Conservation (phyloP, 2,329 filamentous ascomycete genomes). For the Neonectria hederae region DNA sequence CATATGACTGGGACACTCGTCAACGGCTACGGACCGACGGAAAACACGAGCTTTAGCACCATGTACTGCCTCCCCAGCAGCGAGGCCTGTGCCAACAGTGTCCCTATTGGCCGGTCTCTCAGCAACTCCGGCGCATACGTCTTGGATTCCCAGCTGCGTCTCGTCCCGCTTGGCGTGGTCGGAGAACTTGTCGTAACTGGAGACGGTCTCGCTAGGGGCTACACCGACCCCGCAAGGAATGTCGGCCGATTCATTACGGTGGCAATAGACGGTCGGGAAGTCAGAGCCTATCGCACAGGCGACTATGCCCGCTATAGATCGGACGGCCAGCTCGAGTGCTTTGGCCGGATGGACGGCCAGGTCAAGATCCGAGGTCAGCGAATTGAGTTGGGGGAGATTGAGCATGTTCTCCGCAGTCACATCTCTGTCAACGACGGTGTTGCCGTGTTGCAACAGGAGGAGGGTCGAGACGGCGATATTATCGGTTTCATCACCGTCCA, state of each 20-base stretch:
- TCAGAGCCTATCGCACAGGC: conserved; percentile 29
- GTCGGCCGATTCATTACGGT: neutral
- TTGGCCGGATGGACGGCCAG: conserved; percentile 18
- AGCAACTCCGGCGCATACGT: conserved; percentile 36
- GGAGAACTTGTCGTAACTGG: conserved; percentile 44
- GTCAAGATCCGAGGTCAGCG: conserved; percentile 35
- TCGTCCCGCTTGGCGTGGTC: conserved; percentile 40
- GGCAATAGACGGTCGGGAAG: neutral
- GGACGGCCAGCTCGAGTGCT: conserved; percentile 26
- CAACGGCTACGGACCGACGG: conserved; percentile 34
- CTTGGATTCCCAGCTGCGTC: conserved; percentile 37
- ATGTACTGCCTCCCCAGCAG: conserved; percentile 1
- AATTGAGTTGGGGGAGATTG: conserved; percentile 36
- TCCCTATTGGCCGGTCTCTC: conserved; percentile 34
- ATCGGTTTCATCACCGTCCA: neutral
- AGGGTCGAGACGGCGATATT: neutral
- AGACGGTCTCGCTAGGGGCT: conserved; percentile 16
- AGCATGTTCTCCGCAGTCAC: conserved; percentile 14
- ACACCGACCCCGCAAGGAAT: neutral
- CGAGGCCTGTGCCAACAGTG: conserved; percentile 21
- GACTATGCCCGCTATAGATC: conserved; percentile 28
- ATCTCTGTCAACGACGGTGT: neutral
- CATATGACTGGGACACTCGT: conserved; percentile 5
- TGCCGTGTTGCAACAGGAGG: neutral
- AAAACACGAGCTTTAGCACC: conserved; percentile 26